Evolutionary conservation across 352 stramenopile genomes (phyloP).

Genomic region (Phytophthora boehmeriae): DNA sequence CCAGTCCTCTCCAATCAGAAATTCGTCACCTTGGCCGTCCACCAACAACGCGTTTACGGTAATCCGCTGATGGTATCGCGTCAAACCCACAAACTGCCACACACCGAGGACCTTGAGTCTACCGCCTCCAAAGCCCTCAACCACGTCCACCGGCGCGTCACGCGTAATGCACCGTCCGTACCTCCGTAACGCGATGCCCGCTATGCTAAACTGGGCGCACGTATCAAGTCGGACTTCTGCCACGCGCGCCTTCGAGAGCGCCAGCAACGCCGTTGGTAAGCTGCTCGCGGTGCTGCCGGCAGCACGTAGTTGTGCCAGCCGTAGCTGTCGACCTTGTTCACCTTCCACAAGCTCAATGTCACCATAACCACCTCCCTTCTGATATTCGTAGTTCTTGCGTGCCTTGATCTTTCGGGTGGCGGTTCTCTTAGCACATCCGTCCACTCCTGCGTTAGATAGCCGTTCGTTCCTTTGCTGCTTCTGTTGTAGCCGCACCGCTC

Average conservation of each 20-base stretch:
- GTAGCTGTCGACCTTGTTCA: not conserved
- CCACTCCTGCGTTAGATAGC: too few species aligned
- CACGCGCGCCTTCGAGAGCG: not conserved
- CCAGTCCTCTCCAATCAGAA: slow-evolving; percentile 18
- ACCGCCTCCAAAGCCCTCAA: slow-evolving; percentile 1
- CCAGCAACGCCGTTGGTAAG: slow-evolving; percentile 4
- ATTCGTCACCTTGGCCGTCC: slow-evolving; percentile 1
- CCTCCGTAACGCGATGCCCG: not conserved
- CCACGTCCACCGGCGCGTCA: too few species aligned
- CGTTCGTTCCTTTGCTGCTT: not conserved
- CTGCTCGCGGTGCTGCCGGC: not conserved
- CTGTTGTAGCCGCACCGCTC: not conserved
- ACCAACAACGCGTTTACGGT: slow-evolving; percentile 4
- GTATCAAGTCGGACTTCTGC: slow-evolving; percentile 1
- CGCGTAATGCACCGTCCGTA: slow-evolving; percentile 1
- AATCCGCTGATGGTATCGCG: slow-evolving; percentile 2
- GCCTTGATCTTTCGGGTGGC: too few species aligned
- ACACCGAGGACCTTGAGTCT: not conserved
- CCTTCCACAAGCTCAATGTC: not conserved
- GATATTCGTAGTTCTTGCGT: slow-evolving; percentile 6
- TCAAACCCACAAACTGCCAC: slow-evolving; percentile 1
- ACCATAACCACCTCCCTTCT: slow-evolving; percentile 2
- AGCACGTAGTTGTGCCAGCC: slow-evolving; percentile 3
- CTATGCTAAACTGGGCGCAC: too few species aligned
- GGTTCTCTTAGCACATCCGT: too few species aligned